Conservation (phyloP, 495 filamentous ascomycete genomes). For the Xylaria bambusicola region DNA sequence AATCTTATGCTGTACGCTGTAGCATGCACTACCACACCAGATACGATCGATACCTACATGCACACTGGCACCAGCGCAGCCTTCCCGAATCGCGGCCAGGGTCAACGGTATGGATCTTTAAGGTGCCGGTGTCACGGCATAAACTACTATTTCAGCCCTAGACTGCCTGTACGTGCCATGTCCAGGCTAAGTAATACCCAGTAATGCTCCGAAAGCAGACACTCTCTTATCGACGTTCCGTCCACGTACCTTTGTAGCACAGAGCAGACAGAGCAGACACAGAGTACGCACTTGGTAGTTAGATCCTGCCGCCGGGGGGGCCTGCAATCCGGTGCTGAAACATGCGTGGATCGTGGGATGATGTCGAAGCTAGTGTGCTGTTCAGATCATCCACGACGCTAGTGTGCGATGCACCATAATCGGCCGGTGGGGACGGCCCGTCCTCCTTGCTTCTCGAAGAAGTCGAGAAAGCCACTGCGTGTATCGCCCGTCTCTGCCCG, state of each 20-base stretch:
- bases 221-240: neutral
- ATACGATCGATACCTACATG: too few species aligned
- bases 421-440: too few species aligned
- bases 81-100: neutral
- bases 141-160: conserved; percentile 12
- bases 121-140: conserved; percentile 10
- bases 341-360: neutral
- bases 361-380: neutral
- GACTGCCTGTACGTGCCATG: neutral
- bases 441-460: conserved; percentile 8
- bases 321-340: conserved; percentile 11
- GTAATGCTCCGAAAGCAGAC: conserved; percentile 3
- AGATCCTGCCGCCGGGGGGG: neutral
- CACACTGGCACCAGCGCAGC: neutral
- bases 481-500: neutral
- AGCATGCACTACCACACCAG: neutral
- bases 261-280: neutral
- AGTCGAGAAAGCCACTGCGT: conserved; percentile 5
- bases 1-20: neutral
- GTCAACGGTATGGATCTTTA: neutral
- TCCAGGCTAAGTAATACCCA: too few species aligned
- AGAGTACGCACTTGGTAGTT: neutral
- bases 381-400: neutral
- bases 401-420: too few species aligned
- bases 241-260: neutral